Evolutionary conservation across 805 yeast genomes (phyloP), one percentile per base, ranked within the genome.

Genomic region (Saccharomycopsis sp.): DNA sequence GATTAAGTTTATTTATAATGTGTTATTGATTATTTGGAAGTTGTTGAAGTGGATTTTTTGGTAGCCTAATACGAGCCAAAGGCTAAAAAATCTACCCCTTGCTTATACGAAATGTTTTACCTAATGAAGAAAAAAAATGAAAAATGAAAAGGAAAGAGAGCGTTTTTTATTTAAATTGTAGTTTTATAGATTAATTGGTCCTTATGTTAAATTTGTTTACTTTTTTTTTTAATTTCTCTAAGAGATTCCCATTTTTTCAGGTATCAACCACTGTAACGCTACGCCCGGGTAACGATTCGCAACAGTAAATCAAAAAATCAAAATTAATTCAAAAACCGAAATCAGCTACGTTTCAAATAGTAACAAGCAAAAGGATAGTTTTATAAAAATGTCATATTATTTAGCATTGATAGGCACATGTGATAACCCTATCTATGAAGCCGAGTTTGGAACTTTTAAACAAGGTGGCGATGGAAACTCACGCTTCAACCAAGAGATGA

Each of bases 341-440:
- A n/a, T 33, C 20, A 36, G 43, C 26, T 43, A 33, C 50, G 44
- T 22, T 24, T 21, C 14, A 38, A 37, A 13, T 19, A 47, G 22
- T 27, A 44, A 29, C 23, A 29, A 20, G 51, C 43, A 34, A 41
- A 39, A n/a, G 48, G 45, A 5, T 4, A 7, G 39, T 19, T 9
- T 29, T 26, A 13, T 16, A 28, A 26, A 27, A 17, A 79, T 83
- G 80, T 83, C 95, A n/a, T 85, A 81, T 64, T 89, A 88, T 61
- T 78, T 93, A 56, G 83, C 94, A 3, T 81, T 93, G 39, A 76
- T 93, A 34, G 97, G 97, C 14, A 81, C 89, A 1, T 73, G 75
- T 29, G 97, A 93, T 60, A 75, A 75, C 51, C 96, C 97, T 0
- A 58, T 93, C 2, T 93, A 88, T 55, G 96, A 89, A 58, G 71